These are phyloP conservation scores for Starmerella bombicola DNA, from an alignment of 805 yeast genomes.

Conservation along the genomic window DNA sequence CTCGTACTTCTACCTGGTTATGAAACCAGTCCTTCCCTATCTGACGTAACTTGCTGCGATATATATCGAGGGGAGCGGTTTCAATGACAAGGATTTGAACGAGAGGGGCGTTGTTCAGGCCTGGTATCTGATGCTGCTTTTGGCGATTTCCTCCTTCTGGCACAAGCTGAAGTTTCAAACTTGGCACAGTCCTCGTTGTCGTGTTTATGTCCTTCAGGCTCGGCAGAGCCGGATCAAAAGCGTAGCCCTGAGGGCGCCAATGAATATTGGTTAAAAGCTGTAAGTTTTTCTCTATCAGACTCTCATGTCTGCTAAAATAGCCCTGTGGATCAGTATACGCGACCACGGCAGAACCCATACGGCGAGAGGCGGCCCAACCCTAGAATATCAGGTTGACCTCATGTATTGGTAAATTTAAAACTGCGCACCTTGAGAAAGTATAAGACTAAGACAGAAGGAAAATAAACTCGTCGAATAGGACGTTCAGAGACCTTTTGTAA, in stretches of 20 bases:
- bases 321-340: constrained; percentile 70
- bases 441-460: too few species aligned
- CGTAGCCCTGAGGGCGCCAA: constrained; percentile 42
- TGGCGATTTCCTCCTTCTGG: constrained; percentile 42
- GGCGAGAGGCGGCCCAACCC: neutral
- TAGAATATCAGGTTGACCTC: too few species aligned
- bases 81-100: constrained; percentile 57
- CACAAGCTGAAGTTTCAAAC: constrained; percentile 39
- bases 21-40: constrained; percentile 70
- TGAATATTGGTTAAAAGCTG: constrained; percentile 50
- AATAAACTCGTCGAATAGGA: too few species aligned
- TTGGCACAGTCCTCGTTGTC: constrained; percentile 46
- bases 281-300: constrained; percentile 36
- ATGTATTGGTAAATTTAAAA: too few species aligned
- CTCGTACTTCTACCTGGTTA: constrained; percentile 31
- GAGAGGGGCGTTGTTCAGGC: constrained; percentile 39
- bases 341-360: constrained; percentile 23
- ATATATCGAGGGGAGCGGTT: constrained; percentile 56
- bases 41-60: constrained; percentile 70
- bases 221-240: neutral
- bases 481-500: too few species aligned
- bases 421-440: too few species aligned
- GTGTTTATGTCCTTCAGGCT: neutral
- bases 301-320: constrained; percentile 37
- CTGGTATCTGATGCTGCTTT: constrained; percentile 32